phyloP scores from a whole-genome alignment of 768 basidiomycete genomes.

The Suillus lakei region DNA sequence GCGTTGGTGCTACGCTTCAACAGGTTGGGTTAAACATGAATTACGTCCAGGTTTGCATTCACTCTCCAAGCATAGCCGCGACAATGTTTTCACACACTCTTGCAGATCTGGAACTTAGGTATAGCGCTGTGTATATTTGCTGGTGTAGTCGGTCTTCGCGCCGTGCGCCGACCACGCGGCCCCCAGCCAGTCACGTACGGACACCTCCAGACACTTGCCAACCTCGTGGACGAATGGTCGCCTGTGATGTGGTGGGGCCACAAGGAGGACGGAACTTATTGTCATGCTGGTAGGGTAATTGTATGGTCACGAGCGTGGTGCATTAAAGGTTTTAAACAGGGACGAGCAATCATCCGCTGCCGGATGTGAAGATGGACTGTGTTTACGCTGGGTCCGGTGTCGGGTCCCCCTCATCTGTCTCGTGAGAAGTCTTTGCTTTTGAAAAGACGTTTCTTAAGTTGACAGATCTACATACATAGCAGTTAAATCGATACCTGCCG shows the following conservation, averaged over 20 bases:
- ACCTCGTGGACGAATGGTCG: slow-evolving; percentile 21
- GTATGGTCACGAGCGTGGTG: slow-evolving; percentile 4
- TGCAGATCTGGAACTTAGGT: slow-evolving; percentile 31
- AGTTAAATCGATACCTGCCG: background rate
- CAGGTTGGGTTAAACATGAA: slow-evolving; percentile 23
- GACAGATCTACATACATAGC: background rate
- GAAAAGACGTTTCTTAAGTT: background rate
- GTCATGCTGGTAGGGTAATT: slow-evolving; percentile 24
- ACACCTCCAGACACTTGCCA: slow-evolving; percentile 34
- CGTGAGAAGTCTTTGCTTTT: background rate
- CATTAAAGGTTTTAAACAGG: slow-evolving; percentile 14
- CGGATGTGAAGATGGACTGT: slow-evolving; percentile 22
- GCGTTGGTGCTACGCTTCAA: too few species aligned
- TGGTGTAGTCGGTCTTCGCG: slow-evolving; percentile 16
- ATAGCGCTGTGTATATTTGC: slow-evolving; percentile 23
- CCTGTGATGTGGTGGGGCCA: slow-evolving; percentile 36
- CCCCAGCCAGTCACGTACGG: slow-evolving; percentile 38
- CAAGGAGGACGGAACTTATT: slow-evolving; percentile 16
- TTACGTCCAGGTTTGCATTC: slow-evolving; percentile 26
- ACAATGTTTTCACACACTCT: background rate
- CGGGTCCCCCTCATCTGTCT: background rate
- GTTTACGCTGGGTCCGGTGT: slow-evolving; percentile 19
- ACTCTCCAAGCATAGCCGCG: background rate
- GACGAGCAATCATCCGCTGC: slow-evolving; percentile 27
- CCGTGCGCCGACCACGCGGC: slow-evolving; percentile 22